Conservation (phyloP, 495 filamentous ascomycete species). For the Lindgomyces ingoldianus region DNA sequence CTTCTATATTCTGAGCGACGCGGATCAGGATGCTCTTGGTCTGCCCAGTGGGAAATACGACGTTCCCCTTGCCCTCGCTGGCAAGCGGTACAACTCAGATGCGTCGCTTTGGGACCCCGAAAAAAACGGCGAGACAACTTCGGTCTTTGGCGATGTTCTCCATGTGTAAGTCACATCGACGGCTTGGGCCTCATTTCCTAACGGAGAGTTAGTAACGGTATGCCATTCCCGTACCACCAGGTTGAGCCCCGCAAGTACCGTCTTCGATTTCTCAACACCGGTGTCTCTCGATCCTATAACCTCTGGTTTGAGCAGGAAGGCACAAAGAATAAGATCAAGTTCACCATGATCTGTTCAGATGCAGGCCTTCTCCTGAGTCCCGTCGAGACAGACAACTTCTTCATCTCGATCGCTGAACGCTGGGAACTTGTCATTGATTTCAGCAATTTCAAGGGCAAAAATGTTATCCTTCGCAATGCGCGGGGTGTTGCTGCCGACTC, state of each 20-base stretch:
- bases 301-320: constrained; percentile 48
- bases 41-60: constrained; percentile 55
- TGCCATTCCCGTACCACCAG: constrained; percentile 56
- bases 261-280: constrained; percentile 55
- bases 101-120: constrained; percentile 47
- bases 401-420: constrained; percentile 55
- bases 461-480: constrained; percentile 51
- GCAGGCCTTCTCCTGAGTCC: constrained; percentile 50
- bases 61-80: constrained; percentile 52
- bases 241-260: constrained; percentile 61
- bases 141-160: constrained; percentile 57
- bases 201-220: constrained; percentile 46
- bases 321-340: constrained; percentile 43
- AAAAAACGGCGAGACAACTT: constrained; percentile 44
- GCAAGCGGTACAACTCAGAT: constrained; percentile 53
- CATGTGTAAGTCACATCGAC: constrained; percentile 42
- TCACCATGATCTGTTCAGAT: constrained; percentile 58
- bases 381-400: constrained; percentile 41
- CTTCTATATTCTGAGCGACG: constrained; percentile 48
- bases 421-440: constrained; percentile 61
- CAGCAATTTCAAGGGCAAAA: constrained; percentile 49
- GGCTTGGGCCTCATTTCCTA: too few relatives aligned
- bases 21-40: constrained; percentile 48
- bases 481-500: constrained; percentile 44
- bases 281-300: constrained; percentile 52